Base-by-base conservation (phyloP, 1,139 yeast genomes). In the Diutina ranongensis region DNA sequence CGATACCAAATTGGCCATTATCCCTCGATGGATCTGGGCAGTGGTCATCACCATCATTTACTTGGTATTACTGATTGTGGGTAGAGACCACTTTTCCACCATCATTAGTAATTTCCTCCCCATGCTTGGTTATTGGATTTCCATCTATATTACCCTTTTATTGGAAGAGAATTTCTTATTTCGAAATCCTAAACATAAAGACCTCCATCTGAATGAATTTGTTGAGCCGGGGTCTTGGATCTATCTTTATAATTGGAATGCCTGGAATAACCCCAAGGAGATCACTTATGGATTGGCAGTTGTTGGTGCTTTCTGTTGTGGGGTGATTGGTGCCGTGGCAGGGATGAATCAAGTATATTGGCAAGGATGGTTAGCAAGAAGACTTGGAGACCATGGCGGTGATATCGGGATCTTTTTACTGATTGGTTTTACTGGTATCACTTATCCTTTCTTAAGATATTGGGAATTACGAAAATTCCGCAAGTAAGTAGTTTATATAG, bases 81-180 rank as follows among this genome's bases (percentile, higher is more conserved):
- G 64, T 4, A 53, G 52, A 36, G 50, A 52, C 22, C 57, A 57
- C 21, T 51, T 59, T 27, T 54, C 61, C n/a, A 50, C 56, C 31
- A 58, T 60, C 44, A 48, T 60, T 13, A 53, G 58, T 20, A 60
- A 59, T 45, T 59, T 60, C 45, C 50, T 60, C 38, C 63, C 63
- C 7, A 59, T 60, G 63, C 52, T 60, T 38, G 63, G 60, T 3
- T 60, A 60, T 49, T 60, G 64, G 64, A 57, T 59, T 21, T 57
- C 63, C 22, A 59, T 60, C 47, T 60, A 60, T 49, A 53, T 60
- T 28, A 48, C 54, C 4, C 47, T 60, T 9, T 53, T 60, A 33
- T 38, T 58, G 10, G 61, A 59, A 45, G 64, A 60, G 46, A 60
- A 59, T 47, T 34, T 58, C 8, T 25, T 60, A 4, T 60, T 60